Conservation (phyloP, 768 basidiomycete genomes). For the Flagelloscypha sp. region DNA sequence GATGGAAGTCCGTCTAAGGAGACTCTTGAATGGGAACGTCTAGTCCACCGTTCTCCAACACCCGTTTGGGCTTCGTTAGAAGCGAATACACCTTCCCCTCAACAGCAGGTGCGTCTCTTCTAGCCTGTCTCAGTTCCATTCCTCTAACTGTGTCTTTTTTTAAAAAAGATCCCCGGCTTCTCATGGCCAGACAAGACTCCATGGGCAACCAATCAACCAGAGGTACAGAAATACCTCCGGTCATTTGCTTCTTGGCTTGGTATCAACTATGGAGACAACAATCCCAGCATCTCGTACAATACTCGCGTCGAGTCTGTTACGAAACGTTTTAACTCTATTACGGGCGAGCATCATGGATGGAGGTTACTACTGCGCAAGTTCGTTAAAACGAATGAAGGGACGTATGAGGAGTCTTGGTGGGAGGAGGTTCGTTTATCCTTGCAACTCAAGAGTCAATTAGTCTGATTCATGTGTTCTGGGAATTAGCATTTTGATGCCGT, state of each 20-base stretch:
- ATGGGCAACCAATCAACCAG: conserved; percentile 20
- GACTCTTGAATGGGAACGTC: conserved; percentile 14
- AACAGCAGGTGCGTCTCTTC: conserved; percentile 4
- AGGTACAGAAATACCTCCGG: conserved; percentile 17
- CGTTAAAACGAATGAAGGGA: conserved; percentile 8
- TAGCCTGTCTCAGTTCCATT: background rate
- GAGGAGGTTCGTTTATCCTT: conserved; percentile 17
- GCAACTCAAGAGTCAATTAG: background rate
- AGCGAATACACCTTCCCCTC: conserved; percentile 26
- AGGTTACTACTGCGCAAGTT: conserved; percentile 9
- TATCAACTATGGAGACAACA: conserved; percentile 8
- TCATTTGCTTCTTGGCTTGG: conserved; percentile 17
- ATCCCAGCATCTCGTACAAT: conserved; percentile 16
- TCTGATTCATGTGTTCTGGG: conserved; percentile 8
- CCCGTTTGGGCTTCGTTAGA: conserved; percentile 27
- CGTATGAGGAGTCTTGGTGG: conserved; percentile 27
- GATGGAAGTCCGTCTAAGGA: conserved; percentile 20
- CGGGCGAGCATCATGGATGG: conserved; percentile 11
- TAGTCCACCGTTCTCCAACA: conserved; percentile 31
- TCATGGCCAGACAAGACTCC: conserved; percentile 23
- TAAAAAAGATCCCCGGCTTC: conserved; percentile 25
- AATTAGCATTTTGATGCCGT: conserved; percentile 29
- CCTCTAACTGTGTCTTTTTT: background rate
- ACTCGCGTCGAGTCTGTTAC: conserved; percentile 27
- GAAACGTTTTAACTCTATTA: conserved; percentile 14